Conservation (phyloP, 495 filamentous ascomycete species). For the Haplographium delicatum region DNA sequence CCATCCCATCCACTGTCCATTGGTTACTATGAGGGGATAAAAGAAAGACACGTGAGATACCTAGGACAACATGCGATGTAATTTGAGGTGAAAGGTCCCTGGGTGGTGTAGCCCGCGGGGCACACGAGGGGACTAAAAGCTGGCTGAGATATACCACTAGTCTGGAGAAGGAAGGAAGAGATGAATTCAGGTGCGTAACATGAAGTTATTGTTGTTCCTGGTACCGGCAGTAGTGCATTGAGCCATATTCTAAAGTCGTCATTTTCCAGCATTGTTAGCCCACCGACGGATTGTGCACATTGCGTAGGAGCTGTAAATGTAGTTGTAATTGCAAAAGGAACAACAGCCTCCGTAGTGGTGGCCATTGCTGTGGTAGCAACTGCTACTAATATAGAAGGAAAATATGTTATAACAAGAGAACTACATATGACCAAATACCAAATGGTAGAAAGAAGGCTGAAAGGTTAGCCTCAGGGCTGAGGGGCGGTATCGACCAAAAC, state of each 20-base stretch:
- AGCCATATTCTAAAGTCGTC: constrained; percentile 20
- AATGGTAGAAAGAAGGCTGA: not conserved
- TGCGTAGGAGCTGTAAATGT: constrained; percentile 21
- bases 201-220: constrained; percentile 16
- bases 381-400: not conserved
- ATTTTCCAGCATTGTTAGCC: constrained; percentile 20
- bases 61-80: constrained; percentile 23
- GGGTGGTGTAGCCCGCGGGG: constrained; percentile 15
- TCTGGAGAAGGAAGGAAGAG: constrained; percentile 5
- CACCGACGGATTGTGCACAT: constrained; percentile 18
- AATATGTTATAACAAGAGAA: too few species aligned
- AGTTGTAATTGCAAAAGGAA: constrained; percentile 23
- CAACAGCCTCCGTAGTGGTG: constrained; percentile 11
- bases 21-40: not conserved
- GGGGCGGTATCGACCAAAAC: too few species aligned
- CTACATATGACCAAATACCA: too few species aligned
- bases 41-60: constrained; percentile 1
- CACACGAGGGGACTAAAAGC: constrained; percentile 19
- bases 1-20: constrained; percentile 21
- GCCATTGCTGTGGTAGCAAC: constrained; percentile 3
- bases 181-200: constrained; percentile 22
- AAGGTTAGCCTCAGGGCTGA: too few species aligned
- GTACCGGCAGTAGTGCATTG: constrained; percentile 21
- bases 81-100: not conserved
- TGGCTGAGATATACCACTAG: constrained; percentile 14